Percentiles rank a stretch among this genome's conserved stretches.
Conservation (phyloP, 2,329 filamentous ascomycete genomes). For the Graphiopsis chlorocephala region DNA sequence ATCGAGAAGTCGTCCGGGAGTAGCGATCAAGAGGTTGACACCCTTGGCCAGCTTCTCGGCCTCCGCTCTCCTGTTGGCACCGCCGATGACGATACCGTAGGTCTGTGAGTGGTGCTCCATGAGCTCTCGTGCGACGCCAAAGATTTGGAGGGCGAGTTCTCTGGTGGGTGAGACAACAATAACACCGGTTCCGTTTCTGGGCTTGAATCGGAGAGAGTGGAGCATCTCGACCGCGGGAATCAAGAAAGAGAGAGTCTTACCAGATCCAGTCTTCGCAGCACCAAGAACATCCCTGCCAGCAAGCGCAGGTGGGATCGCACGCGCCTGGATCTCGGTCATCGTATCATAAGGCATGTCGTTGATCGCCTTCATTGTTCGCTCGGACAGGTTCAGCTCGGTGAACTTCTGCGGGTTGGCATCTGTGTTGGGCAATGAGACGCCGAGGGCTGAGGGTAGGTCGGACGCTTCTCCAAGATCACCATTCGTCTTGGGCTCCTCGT, state of each 20-base stretch:
- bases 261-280: constrained; percentile 92
- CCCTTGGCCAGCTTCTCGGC: constrained; percentile 92
- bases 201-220: constrained; percentile 86
- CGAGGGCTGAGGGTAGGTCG: constrained; percentile 55
- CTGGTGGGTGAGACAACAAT: constrained; percentile 90
- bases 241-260: constrained; percentile 92
- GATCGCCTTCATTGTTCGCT: constrained; percentile 85
- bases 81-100: constrained; percentile 93
- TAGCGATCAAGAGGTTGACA: constrained; percentile 91
- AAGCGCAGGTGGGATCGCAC: constrained; percentile 81
- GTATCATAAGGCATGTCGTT: constrained; percentile 87
- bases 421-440: constrained; percentile 57
- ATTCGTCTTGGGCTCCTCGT: constrained; percentile 31
- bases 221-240: constrained; percentile 95
- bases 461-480: constrained; percentile 38
- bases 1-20: constrained; percentile 86
- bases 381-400: constrained; percentile 76
- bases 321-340: constrained; percentile 93
- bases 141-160: constrained; percentile 93
- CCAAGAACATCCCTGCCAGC: constrained; percentile 91
- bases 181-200: constrained; percentile 85
- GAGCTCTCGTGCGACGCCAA: constrained; percentile 88
- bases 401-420: constrained; percentile 68
- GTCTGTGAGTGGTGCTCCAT: constrained; percentile 94
- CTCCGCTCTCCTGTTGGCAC: constrained; percentile 85